Evolutionary conservation across 345 rosid species (phyloP).

Genomic region (Eucalyptus viminalis): DNA sequence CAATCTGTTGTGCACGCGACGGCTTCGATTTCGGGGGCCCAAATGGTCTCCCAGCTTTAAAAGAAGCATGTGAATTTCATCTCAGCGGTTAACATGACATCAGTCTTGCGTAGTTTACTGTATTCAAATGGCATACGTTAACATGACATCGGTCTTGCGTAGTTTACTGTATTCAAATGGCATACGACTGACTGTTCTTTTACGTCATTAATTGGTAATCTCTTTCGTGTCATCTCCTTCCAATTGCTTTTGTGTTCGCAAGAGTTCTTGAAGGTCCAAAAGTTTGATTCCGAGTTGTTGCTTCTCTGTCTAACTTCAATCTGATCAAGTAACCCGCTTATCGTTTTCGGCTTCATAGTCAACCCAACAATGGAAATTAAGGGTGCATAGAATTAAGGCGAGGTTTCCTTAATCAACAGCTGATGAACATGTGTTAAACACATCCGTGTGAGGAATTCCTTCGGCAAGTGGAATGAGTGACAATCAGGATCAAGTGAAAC

Average conservation of each 20-base stretch:
- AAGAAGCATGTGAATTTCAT: neutral
- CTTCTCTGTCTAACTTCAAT: neutral
- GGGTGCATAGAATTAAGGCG: neutral
- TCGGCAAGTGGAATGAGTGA: neutral
- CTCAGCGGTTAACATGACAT: neutral
- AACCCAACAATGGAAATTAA: neutral
- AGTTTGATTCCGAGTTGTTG: neutral
- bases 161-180: neutral
- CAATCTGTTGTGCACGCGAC: neutral
- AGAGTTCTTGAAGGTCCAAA: neutral
- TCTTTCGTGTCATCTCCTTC: neutral
- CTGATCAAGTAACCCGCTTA: neutral
- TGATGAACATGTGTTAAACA: neutral
- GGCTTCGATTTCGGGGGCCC: neutral
- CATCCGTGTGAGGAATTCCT: neutral
- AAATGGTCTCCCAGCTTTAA: neutral
- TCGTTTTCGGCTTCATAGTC: neutral
- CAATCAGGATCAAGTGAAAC: neutral
- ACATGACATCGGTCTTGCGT: neutral
- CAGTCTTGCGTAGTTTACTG: neutral
- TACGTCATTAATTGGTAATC: neutral
- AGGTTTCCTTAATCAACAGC: neutral
- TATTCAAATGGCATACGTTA: neutral
- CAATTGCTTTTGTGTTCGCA: neutral
- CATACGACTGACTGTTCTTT: neutral